Evolutionary conservation across 768 basidiomycete genomes (phyloP), one percentile per base, ranked within the genome.

Genomic region (Tricholoma matsutake): DNA sequence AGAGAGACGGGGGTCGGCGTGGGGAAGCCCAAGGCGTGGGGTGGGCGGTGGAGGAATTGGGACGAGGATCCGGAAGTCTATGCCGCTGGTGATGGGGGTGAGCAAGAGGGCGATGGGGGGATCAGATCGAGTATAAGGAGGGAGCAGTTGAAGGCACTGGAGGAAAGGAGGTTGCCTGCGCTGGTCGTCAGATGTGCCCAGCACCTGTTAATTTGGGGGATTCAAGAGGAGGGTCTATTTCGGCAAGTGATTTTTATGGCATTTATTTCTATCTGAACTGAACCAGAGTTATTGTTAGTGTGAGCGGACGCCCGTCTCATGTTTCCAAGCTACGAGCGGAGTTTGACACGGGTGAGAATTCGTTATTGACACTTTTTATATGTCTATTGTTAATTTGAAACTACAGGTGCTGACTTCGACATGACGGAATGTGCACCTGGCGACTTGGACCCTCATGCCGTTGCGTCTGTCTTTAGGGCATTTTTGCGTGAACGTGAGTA

Each of bases 381-480:
- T 25, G 5, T 34, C 59, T 63, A 41, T 57, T 56, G 58, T 61
- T 60, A 52, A 68, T 54, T 56, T 39, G 18, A 45, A n/a, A 60
- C 70, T 39, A 41, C 67, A 88, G 93, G 94, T 60, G 90, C 88
- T 56, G 96, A 98, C 75, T 93, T 88, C 67, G 88, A 94, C 69
- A 83, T 98, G 76, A 75, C 80, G 41, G 83, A 85, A 63, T 90
- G 87, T 63, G 82, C 83, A 54, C 94, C 94, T 25, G 86, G 90
- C 7, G 94, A 98, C 68, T 76, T 98, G 35, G 96, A 98, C 69
- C 96, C 96, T 52, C 94, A 98, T 72, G 92, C 94, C 1, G 95
- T 98, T 6, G 88, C 95, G 18, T 92, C 92, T 25, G 78, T 96
- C 31, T 97, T 96, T 77, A 97, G 96, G 73, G 89, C 92, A 1